phyloP scores from a whole-genome alignment of 441 rosid genomes.

The Euphorbia celastroides region DNA sequence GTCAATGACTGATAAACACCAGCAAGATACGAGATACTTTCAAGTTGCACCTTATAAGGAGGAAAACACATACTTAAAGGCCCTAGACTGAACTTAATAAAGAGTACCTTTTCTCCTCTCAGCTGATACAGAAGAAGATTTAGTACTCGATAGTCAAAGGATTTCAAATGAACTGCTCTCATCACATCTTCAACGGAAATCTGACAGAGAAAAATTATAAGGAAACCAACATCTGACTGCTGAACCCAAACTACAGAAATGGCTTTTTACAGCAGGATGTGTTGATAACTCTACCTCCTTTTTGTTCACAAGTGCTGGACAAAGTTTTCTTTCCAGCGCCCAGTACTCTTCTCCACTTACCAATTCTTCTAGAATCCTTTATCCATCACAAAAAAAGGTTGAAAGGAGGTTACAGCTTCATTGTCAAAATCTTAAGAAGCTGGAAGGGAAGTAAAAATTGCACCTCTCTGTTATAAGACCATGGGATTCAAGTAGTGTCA shows the following conservation, averaged over 20 bases:
- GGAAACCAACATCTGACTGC: conserved; percentile 2
- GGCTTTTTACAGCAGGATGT: conserved; percentile 2
- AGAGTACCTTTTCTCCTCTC: conserved; percentile 65
- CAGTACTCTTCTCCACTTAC: conserved; percentile 71
- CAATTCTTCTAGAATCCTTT: conserved; percentile 66
- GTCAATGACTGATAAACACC: neutral
- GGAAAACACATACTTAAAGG: conserved; percentile 1
- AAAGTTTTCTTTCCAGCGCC: conserved; percentile 84
- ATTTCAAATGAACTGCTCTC: conserved; percentile 75
- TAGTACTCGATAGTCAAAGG: conserved; percentile 79
- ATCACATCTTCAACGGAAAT: conserved; percentile 53
- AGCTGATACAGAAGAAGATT: conserved; percentile 75
- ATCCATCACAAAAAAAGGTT: conserved; percentile 16
- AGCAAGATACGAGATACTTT: neutral
- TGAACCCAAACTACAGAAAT: neutral
- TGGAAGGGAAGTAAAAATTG: neutral
- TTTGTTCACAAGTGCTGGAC: conserved; percentile 47
- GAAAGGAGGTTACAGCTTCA: conserved; percentile 9
- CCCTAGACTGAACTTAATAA: neutral
- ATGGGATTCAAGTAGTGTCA: conserved; percentile 42
- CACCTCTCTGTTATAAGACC: conserved; percentile 69
- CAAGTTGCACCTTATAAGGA: conserved; percentile 1
- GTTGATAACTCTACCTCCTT: conserved; percentile 35
- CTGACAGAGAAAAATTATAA: conserved; percentile 29
- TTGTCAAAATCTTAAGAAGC: neutral